Percentiles rank a stretch among this genome's conserved stretches.
phyloP scores from a whole-genome alignment of 75 land plant species.

The Selaginella tamariscina region DNA sequence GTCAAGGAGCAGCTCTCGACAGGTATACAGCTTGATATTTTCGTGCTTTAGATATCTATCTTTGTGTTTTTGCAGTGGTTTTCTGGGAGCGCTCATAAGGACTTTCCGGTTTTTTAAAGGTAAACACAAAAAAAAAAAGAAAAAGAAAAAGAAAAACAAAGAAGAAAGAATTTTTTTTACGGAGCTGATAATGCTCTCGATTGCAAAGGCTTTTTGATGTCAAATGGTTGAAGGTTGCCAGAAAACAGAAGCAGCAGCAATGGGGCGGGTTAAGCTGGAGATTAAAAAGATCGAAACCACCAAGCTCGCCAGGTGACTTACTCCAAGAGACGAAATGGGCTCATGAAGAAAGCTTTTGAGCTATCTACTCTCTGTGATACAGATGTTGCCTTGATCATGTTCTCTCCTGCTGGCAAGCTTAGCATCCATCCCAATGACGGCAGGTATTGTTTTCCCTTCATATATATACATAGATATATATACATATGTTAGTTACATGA shows the following conservation, averaged over 20 bases:
- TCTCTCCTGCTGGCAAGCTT: neutral
- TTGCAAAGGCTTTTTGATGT: neutral
- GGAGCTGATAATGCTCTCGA: neutral
- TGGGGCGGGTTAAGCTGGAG: slow-evolving; percentile 10
- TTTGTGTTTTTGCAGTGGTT: no score
- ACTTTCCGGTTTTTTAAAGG: no score
- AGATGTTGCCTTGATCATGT: slow-evolving; percentile 14
- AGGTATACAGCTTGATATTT: no score
- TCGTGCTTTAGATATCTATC: no score
- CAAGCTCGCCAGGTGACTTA: slow-evolving; percentile 1
- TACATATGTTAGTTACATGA: neutral
- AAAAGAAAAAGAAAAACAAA: no score
- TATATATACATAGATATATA: no score
- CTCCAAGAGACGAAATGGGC: neutral
- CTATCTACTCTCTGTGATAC: slow-evolving; percentile 4
- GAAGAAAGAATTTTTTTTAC: no score
- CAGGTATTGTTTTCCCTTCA: slow-evolving; percentile 15
- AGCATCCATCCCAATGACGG: slow-evolving; percentile 19
- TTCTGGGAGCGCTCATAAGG: no score
- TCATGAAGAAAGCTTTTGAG: slow-evolving; percentile 13
- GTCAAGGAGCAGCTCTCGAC: no score
- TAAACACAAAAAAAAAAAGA: no score
- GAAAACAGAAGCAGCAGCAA: slow-evolving; percentile 12
- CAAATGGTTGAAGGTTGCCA: slow-evolving; percentile 1
- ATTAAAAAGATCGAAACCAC: slow-evolving; percentile 14